Percentiles rank a stretch among this genome's conserved stretches.
phyloP scores from a whole-genome alignment of 768 basidiomycete genomes.

The Calocybe cyanea region DNA sequence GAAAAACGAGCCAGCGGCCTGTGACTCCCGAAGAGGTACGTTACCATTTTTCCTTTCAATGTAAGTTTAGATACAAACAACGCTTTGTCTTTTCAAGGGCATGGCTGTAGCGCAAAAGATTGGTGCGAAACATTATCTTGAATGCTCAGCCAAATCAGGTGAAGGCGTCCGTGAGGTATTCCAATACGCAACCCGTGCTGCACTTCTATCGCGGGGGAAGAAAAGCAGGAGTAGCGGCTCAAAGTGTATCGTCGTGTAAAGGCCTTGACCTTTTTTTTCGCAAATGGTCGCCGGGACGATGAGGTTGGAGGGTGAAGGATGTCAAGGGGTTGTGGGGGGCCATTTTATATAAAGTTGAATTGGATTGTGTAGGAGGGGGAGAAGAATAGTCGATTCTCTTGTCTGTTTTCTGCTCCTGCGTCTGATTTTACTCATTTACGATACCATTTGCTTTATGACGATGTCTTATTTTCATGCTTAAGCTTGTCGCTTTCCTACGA shows the following conservation, averaged over 20 bases:
- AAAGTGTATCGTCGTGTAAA: conserved; percentile 14
- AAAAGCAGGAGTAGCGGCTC: conserved; percentile 13
- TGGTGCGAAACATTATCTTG: conserved; percentile 92
- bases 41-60: conserved; percentile 6
- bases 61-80: background rate
- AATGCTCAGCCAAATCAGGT: conserved; percentile 94
- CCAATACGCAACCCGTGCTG: conserved; percentile 94
- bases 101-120: conserved; percentile 96
- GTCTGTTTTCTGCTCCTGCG: too few relatives aligned
- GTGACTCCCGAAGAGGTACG: conserved; percentile 89
- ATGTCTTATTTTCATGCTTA: too few relatives aligned
- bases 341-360: too few relatives aligned
- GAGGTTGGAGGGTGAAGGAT: too few relatives aligned
- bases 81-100: conserved; percentile 49
- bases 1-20: conserved; percentile 91
- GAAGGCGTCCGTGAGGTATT: conserved; percentile 98
- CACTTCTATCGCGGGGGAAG: conserved; percentile 50
- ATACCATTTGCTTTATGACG: too few relatives aligned
- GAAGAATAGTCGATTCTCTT: too few relatives aligned
- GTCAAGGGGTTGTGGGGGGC: too few relatives aligned
- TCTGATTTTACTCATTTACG: too few relatives aligned
- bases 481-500: too few relatives aligned
- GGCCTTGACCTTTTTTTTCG: too few relatives aligned
- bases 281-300: too few relatives aligned
- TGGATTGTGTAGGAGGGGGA: too few relatives aligned